Conservation (phyloP, 805 yeast species). For the Wickerhamomyces kurtzmanii region DNA sequence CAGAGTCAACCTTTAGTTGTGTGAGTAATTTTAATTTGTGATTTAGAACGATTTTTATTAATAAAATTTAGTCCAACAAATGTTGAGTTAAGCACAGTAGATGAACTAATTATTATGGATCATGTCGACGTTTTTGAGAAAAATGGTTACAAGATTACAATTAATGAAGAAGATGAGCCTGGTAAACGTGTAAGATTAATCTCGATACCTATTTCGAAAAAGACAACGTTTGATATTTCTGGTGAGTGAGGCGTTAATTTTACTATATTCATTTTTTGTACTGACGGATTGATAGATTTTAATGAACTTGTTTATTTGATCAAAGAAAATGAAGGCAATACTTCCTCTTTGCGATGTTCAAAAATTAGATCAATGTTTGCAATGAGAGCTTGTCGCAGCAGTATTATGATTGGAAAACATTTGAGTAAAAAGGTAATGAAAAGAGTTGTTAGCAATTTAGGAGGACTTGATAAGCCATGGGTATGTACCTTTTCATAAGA, state of each 20-base stretch:
- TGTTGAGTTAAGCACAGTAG: conserved; percentile 65
- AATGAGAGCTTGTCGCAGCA: conserved; percentile 88
- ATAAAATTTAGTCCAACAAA: too few relatives aligned
- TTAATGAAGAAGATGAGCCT: conserved; percentile 40
- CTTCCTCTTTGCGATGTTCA: conserved; percentile 44
- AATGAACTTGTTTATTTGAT: conserved; percentile 67
- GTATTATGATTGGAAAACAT: conserved; percentile 88
- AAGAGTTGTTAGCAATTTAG: conserved; percentile 55
- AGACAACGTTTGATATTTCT: conserved; percentile 49
- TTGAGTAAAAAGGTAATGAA: conserved; percentile 53
- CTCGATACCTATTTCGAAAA: conserved; percentile 68
- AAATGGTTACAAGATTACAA: conserved; percentile 67
- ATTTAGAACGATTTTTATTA: conserved; percentile 15
- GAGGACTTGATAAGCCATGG: conserved; percentile 87
- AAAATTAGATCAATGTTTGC: conserved; percentile 83
- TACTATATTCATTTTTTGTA: too few relatives aligned
- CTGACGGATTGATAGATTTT: too few relatives aligned
- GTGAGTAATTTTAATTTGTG: too few relatives aligned
- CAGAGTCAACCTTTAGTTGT: conserved; percentile 62
- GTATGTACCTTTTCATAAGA: too few relatives aligned
- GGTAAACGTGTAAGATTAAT: conserved; percentile 47
- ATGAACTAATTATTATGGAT: conserved; percentile 63
- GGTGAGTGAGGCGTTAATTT: too few relatives aligned
- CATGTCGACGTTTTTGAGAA: conserved; percentile 43
- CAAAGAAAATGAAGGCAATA: conserved; percentile 40